Evolutionary conservation across 805 yeast genomes (phyloP).

Genomic region (Soucietia sequanensis): DNA sequence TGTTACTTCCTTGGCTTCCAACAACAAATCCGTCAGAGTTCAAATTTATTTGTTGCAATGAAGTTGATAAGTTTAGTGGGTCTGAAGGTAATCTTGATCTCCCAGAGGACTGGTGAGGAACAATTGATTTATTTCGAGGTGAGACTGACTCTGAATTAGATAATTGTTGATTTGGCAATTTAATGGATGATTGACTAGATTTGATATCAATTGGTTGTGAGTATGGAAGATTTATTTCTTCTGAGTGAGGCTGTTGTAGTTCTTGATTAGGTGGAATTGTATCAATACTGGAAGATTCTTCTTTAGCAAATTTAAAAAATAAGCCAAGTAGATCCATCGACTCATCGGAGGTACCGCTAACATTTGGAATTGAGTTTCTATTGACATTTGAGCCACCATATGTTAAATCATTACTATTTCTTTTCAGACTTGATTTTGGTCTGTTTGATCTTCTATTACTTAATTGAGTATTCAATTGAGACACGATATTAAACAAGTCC

Average conservation of each 20-base stretch:
- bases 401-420: slow-evolving; percentile 8
- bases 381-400: slow-evolving; percentile 4
- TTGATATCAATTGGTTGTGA: slow-evolving; percentile 1
- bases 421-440: background rate
- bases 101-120: background rate
- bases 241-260: too few relatives aligned
- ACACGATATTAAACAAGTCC: slow-evolving; percentile 26
- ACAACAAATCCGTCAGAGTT: background rate
- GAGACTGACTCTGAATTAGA: background rate
- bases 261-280: too few relatives aligned
- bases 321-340: slow-evolving; percentile 32
- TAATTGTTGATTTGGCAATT: background rate
- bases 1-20: too few relatives aligned
- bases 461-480: slow-evolving; percentile 12
- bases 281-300: slow-evolving; percentile 19
- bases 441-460: slow-evolving; percentile 2
- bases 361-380: slow-evolving; percentile 4
- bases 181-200: background rate
- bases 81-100: background rate
- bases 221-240: background rate
- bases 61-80: background rate
- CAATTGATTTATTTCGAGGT: background rate
- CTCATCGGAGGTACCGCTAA: slow-evolving; percentile 12
- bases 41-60: background rate
- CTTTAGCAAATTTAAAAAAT: slow-evolving; percentile 42